Conservation (phyloP, 345 rosid genomes). For the Camelina sativa region DNA sequence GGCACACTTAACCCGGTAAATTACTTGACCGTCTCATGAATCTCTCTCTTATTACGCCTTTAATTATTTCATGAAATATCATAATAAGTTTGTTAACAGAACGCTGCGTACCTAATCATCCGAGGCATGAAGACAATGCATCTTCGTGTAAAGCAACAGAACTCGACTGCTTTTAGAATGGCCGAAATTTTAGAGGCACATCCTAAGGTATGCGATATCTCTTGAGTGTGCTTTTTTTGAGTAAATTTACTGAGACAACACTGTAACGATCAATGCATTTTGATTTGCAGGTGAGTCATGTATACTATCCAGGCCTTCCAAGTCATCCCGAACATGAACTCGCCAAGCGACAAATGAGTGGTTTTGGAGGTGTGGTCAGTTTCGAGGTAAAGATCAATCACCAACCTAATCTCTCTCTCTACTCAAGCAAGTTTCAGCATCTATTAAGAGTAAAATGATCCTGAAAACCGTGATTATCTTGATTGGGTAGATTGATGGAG, state of each 20-base stretch:
- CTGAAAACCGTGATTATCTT: slow-evolving; percentile 16
- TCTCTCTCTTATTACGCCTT: slow-evolving; percentile 1
- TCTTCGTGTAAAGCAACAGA: slow-evolving; percentile 99
- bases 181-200: slow-evolving; percentile 99
- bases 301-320: slow-evolving; percentile 88
- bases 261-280: neutral
- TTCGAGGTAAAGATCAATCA: slow-evolving; percentile 70
- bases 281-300: slow-evolving; percentile 70
- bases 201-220: slow-evolving; percentile 69
- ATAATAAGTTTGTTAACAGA: slow-evolving; percentile 49
- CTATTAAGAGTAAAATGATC: slow-evolving; percentile 11
- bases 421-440: neutral
- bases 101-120: slow-evolving; percentile 89
- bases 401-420: neutral
- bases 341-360: slow-evolving; percentile 95
- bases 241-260: neutral
- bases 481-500: slow-evolving; percentile 73
- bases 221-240: neutral
- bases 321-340: slow-evolving; percentile 95
- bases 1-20: slow-evolving; percentile 91
- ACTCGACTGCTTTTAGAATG: slow-evolving; percentile 90
- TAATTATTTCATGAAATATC: slow-evolving; percentile 20
- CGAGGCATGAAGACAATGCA: slow-evolving; percentile 99
- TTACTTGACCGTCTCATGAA: slow-evolving; percentile 18
- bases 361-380: slow-evolving; percentile 99